Evolutionary conservation across 768 basidiomycete species (phyloP), one percentile per base, ranked within the genome.

Genomic region (Mycena venus): DNA sequence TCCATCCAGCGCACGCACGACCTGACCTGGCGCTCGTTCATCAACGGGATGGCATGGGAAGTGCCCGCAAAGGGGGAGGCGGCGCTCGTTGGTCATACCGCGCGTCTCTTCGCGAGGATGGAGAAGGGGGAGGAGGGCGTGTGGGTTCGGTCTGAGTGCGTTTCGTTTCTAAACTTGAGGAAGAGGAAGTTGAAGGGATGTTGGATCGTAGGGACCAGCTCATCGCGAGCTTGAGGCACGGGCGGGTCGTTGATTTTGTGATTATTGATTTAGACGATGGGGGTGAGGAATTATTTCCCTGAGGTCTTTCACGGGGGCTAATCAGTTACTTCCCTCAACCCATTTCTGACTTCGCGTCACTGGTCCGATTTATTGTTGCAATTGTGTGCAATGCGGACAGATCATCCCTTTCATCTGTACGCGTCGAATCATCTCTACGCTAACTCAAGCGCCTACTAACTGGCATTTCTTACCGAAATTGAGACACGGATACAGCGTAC

Each of bases 161-260:
- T 68, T 15, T 12, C 12, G 8, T 49, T 38, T 4, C 32, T 23
- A 21, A 15, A 23, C n/a, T 23, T n/a, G n/a, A n/a, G n/a, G n/a
- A n/a, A n/a, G n/a, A n/a, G n/a, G n/a, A n/a, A n/a, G n/a, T n/a
- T n/a, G n/a, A n/a, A n/a, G 21, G n/a, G 47, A n/a, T n/a, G n/a
- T n/a, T n/a, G n/a, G n/a, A n/a, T n/a, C n/a, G n/a, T n/a, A 75
- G 75, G 9, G 75, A 76, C 38, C 75, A 76, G 38, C 55, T 76
- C 7, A 76, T 76, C 27, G 75, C 68, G 21, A 60, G n/a, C 11
- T 6, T 76, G 6, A 23, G 25, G 23, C 32, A 56, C 25, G 59
- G 34, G 25, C 38, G 23, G 58, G 34, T 31, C 4, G 62, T 76
- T 4, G 75, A 76, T 34, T 69, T 73, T 38, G 59, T 76, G 7